Evolutionary conservation across 208 protist species (phyloP).

Genomic region (Crithidia mellificae): DNA sequence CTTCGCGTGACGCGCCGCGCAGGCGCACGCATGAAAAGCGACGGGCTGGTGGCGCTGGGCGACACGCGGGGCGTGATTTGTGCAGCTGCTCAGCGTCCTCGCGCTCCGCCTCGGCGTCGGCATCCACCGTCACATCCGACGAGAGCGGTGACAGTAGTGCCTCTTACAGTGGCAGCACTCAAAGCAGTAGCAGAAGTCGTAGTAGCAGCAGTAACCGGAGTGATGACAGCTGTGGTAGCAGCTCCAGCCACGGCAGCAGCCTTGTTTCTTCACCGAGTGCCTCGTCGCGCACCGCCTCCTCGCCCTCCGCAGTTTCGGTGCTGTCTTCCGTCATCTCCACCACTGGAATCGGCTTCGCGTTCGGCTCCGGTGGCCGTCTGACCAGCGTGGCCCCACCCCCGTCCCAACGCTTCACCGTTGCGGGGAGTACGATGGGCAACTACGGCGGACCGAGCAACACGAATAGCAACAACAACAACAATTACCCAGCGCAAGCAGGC

Average conservation of each 20-base stretch:
- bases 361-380: conserved; percentile 2
- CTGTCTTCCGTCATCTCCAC: conserved; percentile 16
- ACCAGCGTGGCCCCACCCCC: not conserved
- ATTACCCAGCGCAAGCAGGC: not conserved
- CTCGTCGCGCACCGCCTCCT: not conserved
- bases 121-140: too few relatives aligned
- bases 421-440: not conserved
- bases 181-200: not conserved
- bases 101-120: too few relatives aligned
- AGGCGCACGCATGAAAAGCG: too few relatives aligned
- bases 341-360: conserved; percentile 1
- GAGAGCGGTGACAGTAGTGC: too few relatives aligned
- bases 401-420: not conserved
- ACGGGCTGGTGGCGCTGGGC: too few relatives aligned
- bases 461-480: not conserved
- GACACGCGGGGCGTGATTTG: too few relatives aligned
- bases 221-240: not conserved
- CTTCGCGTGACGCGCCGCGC: not conserved
- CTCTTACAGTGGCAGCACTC: too few relatives aligned
- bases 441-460: not conserved
- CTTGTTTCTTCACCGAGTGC: not conserved
- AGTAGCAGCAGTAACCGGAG: not conserved
- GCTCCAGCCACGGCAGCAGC: not conserved
- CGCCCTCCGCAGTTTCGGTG: not conserved
- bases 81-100: too few relatives aligned